These are phyloP conservation scores for Vigna mungo DNA, from an alignment of 306 rosid species.

Conservation along the genomic window DNA sequence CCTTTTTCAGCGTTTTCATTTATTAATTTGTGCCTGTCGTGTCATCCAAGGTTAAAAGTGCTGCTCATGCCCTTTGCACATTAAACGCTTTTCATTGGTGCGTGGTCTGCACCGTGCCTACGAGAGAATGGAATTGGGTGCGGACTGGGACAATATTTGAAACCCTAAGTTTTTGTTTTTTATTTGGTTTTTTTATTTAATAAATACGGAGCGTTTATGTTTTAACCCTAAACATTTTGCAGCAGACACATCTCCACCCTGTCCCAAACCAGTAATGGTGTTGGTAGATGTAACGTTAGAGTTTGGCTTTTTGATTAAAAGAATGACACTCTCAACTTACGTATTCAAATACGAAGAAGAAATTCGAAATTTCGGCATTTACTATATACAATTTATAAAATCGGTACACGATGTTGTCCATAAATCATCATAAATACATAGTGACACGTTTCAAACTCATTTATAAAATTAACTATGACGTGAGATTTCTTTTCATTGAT, in stretches of 20 bases:
- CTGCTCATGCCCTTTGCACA: constrained; percentile 73
- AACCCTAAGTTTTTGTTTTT: constrained; percentile 69
- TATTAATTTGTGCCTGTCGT: constrained; percentile 64
- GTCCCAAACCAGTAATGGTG: constrained; percentile 45
- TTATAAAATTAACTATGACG: background rate
- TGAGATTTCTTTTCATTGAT: background rate
- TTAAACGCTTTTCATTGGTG: constrained; percentile 52
- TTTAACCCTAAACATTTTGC: constrained; percentile 62
- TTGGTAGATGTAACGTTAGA: constrained; percentile 19
- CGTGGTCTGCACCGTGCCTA: constrained; percentile 40
- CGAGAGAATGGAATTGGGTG: constrained; percentile 44
- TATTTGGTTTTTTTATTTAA: constrained; percentile 17
- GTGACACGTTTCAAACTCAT: constrained; percentile 9
- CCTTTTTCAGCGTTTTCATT: constrained; percentile 38
- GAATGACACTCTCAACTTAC: constrained; percentile 8
- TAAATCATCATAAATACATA: constrained; percentile 29
- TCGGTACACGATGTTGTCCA: background rate
- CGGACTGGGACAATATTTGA: constrained; percentile 28
- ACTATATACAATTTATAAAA: background rate
- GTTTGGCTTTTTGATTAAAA: constrained; percentile 33
- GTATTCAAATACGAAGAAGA: constrained; percentile 7
- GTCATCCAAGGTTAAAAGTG: constrained; percentile 64
- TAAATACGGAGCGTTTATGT: constrained; percentile 60
- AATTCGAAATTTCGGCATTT: constrained; percentile 10
- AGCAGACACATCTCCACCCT: constrained; percentile 34